Percentiles rank a stretch among this genome's conserved stretches.
Evolutionary conservation across 2,329 filamentous ascomycete genomes (phyloP).

Genomic region (Knoxdaviesia capensis): DNA sequence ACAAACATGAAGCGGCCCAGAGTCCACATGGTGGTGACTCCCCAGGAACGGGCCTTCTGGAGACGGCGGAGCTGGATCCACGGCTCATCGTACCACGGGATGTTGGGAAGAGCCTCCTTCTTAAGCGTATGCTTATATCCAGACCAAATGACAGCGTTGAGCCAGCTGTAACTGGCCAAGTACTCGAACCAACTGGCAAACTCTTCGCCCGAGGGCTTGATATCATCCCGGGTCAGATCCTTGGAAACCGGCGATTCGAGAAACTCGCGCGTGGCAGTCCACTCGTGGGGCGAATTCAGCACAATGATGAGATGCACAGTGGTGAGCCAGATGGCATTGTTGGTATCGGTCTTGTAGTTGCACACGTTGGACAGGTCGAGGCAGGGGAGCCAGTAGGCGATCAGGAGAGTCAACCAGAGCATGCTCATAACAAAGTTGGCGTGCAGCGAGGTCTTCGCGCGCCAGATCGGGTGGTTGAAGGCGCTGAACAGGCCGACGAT

Average conservation of each 20-base stretch:
- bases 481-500: constrained; percentile 22
- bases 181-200: constrained; percentile 31
- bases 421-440: constrained; percentile 23
- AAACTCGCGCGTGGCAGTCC: constrained; percentile 20
- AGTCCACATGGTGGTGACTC: constrained; percentile 22
- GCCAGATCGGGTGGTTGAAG: constrained; percentile 19
- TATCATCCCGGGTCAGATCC: not conserved
- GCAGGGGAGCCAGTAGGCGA: constrained; percentile 21
- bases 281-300: constrained; percentile 25
- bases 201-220: constrained; percentile 26
- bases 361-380: constrained; percentile 16
- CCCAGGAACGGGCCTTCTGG: constrained; percentile 20
- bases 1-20: constrained; percentile 19
- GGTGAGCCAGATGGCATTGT: constrained; percentile 8
- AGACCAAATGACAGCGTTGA: constrained; percentile 26
- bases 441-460: constrained; percentile 20
- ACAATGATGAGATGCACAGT: constrained; percentile 18
- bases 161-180: constrained; percentile 29
- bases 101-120: constrained; percentile 23
- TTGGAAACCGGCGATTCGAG: constrained; percentile 2
- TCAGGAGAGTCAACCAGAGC: constrained; percentile 15
- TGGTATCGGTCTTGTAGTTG: constrained; percentile 5
- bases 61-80: constrained; percentile 23
- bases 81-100: constrained; percentile 36
- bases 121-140: constrained; percentile 22